Evolutionary conservation across 2,329 filamentous ascomycete genomes (phyloP).

Genomic region (Colletotrichum viniferum): DNA sequence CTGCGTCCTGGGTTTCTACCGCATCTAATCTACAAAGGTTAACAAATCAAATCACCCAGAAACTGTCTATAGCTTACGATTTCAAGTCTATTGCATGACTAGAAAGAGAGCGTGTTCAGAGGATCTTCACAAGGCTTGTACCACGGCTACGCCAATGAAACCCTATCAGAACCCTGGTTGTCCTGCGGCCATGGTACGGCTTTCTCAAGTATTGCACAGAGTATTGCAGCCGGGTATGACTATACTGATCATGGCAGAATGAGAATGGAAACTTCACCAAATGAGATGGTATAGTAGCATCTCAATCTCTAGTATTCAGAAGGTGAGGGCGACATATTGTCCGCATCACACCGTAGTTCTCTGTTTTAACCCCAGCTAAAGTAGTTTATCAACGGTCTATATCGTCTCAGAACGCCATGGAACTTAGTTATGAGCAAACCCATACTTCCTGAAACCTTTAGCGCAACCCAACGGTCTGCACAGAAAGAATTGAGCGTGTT

Average conservation of each 20-base stretch:
- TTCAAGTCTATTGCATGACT: not conserved
- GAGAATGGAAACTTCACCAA: not conserved
- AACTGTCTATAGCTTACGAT: not conserved
- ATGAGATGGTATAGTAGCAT: not conserved
- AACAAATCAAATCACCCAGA: not conserved
- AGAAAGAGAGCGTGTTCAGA: not conserved
- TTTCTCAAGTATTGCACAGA: not conserved
- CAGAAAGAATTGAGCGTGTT: not conserved
- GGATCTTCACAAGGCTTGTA: not conserved
- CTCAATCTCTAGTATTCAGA: not conserved
- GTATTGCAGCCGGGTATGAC: not conserved
- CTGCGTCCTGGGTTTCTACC: fast-evolving
- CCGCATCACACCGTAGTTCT: not conserved
- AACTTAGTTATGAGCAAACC: not conserved
- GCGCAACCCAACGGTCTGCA: not conserved
- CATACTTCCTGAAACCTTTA: not conserved
- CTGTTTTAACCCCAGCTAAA: not conserved
- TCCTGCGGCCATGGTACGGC: no score
- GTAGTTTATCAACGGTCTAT: not conserved
- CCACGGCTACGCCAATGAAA: not conserved
- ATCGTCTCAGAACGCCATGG: not conserved
- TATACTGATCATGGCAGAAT: not conserved
- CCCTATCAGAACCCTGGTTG: not conserved
- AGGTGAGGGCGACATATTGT: not conserved
- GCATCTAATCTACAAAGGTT: not conserved